Evolutionary conservation across 139 green algal species (phyloP).

Genomic region (Pseudopediastrum boryanum): DNA sequence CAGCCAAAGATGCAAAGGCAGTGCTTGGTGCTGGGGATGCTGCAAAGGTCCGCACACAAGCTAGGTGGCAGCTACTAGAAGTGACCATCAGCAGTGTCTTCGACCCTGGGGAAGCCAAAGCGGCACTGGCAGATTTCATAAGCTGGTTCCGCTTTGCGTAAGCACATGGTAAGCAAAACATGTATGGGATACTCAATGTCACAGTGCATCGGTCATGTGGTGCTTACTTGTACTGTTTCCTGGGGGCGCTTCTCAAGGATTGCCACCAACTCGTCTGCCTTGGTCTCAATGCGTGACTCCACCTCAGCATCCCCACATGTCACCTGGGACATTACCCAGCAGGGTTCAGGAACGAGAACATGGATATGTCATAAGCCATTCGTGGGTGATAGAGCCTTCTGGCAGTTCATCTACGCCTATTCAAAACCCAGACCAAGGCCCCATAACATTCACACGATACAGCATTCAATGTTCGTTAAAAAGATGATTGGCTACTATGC

Average conservation of each 20-base stretch:
- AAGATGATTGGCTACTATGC: neutral
- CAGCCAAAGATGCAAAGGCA: neutral
- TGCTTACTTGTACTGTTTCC: constrained; percentile 10
- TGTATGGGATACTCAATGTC: neutral
- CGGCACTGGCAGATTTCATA: neutral
- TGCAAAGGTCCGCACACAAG: neutral
- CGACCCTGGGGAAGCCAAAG: constrained; percentile 1
- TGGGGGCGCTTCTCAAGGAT: neutral
- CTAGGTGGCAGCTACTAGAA: neutral
- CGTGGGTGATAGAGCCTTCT: neutral
- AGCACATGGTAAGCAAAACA: neutral
- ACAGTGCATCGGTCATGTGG: neutral
- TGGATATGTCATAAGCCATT: neutral
- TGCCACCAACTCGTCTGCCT: constrained; percentile 60
- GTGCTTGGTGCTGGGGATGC: neutral
- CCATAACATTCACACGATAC: neutral
- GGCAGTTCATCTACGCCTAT: too few species aligned
- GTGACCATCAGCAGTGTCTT: neutral
- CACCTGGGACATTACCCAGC: too few species aligned
- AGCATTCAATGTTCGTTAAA: neutral
- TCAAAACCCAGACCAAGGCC: neutral
- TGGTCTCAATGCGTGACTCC: constrained; percentile 69
- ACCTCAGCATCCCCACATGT: constrained; percentile 73
- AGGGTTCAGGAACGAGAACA: too few species aligned
- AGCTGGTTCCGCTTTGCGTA: neutral